These are phyloP conservation scores for Mycena metata DNA, from an alignment of 768 basidiomycete species.

Conservation along the genomic window DNA sequence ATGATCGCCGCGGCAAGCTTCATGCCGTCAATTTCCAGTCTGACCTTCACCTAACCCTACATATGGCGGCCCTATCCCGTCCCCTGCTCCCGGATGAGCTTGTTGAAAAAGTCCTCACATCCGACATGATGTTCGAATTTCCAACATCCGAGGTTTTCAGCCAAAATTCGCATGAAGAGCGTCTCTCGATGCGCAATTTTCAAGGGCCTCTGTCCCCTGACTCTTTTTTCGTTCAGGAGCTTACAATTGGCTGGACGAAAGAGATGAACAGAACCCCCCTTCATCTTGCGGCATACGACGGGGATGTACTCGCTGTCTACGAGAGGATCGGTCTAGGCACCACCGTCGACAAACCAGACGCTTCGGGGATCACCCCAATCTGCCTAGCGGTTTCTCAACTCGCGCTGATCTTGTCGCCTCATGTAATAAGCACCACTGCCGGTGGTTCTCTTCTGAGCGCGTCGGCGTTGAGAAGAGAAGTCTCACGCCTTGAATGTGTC, in stretches of 20 bases:
- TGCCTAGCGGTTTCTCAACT: conserved; percentile 18
- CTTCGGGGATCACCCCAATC: conserved; percentile 17
- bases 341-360: conserved; percentile 16
- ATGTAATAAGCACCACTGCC: background rate
- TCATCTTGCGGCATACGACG: conserved; percentile 22
- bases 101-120: too few relatives aligned
- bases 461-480: background rate
- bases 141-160: conserved; percentile 5
- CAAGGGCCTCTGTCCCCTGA: background rate
- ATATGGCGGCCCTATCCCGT: too few relatives aligned
- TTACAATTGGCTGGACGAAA: background rate
- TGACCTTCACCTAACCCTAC: too few relatives aligned
- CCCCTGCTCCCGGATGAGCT: too few relatives aligned
- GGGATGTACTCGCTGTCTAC: conserved; percentile 19
- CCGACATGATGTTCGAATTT: conserved; percentile 18
- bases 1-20: background rate
- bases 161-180: background rate
- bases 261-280: conserved; percentile 10
- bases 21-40: too few relatives aligned
- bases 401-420: background rate
- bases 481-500: conserved; percentile 1
- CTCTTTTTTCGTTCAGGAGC: background rate
- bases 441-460: background rate
- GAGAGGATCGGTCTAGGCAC: conserved; percentile 1
- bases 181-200: conserved; percentile 15